Evolutionary conservation across 176 grass and related monocot species (phyloP).

Genomic region (barley (Hordeum vulgare)): MorexV3_pseudomolecules_assembly NC_058519.1:387994453-387994952

Average conservation of each 20-base stretch:
- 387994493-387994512: neutral
- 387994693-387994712: slow-evolving; percentile 84
- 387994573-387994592: slow-evolving; percentile 25
- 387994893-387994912: slow-evolving; percentile 74
- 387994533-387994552: slow-evolving; percentile 14
- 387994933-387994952: slow-evolving; percentile 95
- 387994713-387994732: slow-evolving; percentile 85
- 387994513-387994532: slow-evolving; percentile 49
- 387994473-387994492: slow-evolving; percentile 6
- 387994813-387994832: neutral
- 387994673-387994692: slow-evolving; percentile 64
- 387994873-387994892: slow-evolving; percentile 58
- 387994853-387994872: slow-evolving; percentile 72
- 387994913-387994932: slow-evolving; percentile 82
- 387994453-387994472: neutral
- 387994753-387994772: neutral
- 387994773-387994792: neutral
- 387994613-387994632: slow-evolving; percentile 41
- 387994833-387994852: slow-evolving; percentile 51
- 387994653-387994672: slow-evolving; percentile 67
- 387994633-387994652: slow-evolving; percentile 61
- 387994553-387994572: slow-evolving; percentile 34
- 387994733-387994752: neutral
- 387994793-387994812: neutral
- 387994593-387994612: slow-evolving; percentile 19